Evolutionary conservation across 306 rosid genomes (phyloP), one percentile per base, ranked within the genome.

Genomic region (Acacia acuminata): DNA sequence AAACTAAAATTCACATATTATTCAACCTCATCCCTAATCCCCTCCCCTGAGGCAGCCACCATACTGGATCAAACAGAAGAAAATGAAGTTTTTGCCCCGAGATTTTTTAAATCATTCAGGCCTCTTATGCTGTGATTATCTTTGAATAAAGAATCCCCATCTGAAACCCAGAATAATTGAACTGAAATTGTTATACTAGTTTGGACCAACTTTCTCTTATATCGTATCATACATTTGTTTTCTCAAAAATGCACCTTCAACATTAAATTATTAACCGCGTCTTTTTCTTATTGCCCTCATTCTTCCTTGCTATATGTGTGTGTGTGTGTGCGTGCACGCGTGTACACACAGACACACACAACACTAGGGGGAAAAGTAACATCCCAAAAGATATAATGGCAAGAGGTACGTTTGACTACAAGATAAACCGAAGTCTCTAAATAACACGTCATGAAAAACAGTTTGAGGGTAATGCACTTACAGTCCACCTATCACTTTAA

Each of bases 401-500:
- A 47, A 66, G 64, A 67, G 82, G 63, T 8, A 25, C 19, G 60
- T 45, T 20, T n/a, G 71, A 78, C 76, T 61, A 36, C 25, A 25
- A 82, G 67, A 55, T 55, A 74, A 61, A 84, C 71, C 67, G 51
- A 80, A 56, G 22, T 24, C 24, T 71, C 12, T 44, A 44, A 71
- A 24, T 15, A 45, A 51, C 10, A 79, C 48, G 73, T 27, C 43
- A 69, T 17, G 55, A 61, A 79, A 82, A 75, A 65, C 17, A 73
- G 58, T 0, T 48, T 30, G 73, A 78, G 82, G 68, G 83, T 48
- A 58, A 80, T 43, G 83, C 42, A 90, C 99, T 92, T 90, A 95
- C 99, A 95, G 20, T 85, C 99, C 99, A 47, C 90, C 89, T 64
- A 93, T 80, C 55, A 93, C 78, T 88, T 95, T 93, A 81, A 93